Evolutionary conservation across 1,284 basidiomycete species (phyloP), one percentile per base, ranked within the genome.

Genomic region (Sanguinoderma infundibulare): DNA sequence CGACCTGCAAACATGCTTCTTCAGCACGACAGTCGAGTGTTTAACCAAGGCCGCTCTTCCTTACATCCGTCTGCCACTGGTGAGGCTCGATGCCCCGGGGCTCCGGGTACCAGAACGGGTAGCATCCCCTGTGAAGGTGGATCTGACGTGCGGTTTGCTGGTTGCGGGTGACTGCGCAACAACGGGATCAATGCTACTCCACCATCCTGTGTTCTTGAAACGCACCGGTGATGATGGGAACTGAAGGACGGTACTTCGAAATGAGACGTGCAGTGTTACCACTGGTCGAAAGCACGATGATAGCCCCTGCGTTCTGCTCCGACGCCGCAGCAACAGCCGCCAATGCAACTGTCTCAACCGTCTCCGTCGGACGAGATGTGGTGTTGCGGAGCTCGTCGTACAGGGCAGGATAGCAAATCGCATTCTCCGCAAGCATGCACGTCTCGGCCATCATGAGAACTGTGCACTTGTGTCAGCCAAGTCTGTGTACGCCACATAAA

Each of bases 371-470:
- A 62, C 92, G 90, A 61, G 87, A 81, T 63, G 94, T 91, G 65
- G 92, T 83, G 52, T 83, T 77, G 62, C 89, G 89, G 69, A 99
- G 81, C 73, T 97, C 94, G 73, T 97, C 94, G 74, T 94, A 97
- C 61, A 98, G 80, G 63, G 95, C 92, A 47, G 92, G 92, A 77
- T 98, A 95, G 81, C 93, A 95, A 76, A 96, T 94, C 36, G 96
- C 92, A 56, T 89, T 86, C 80, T 98, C 96, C 63, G 96, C 96
- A 67, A 98, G 89, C 73, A 94, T 86, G 73, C 96, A 98, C 7
- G 95, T 98, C 83, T 98, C 96, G 53, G 96, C 96, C 96, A 98
- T 98, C 95, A 98, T 96, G 69, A 95, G 85, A 69, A 98, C 96
- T 93, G 67, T 5, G 28, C 26, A 35, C 10, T 22, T 30, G 32